These are phyloP conservation scores for Tolypocladium guangdongense DNA, from an alignment of 2,329 filamentous ascomycete species.

Conservation along the genomic window DNA sequence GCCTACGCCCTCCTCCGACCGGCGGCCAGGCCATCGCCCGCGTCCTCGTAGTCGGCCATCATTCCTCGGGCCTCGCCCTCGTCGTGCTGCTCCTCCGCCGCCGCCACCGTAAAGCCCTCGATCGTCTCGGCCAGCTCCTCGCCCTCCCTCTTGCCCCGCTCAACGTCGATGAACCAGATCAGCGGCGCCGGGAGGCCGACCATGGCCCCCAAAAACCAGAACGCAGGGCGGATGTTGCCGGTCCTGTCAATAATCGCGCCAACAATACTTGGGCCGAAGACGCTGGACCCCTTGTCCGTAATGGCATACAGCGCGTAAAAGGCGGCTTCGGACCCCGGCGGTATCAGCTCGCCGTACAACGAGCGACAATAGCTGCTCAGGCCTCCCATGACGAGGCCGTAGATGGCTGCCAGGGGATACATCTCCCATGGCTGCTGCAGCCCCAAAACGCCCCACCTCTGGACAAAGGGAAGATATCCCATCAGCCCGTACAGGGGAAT, in stretches of 20 bases:
- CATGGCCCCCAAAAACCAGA: slow-evolving; percentile 82
- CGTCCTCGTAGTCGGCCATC: slow-evolving; percentile 7
- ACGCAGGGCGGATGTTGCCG: slow-evolving; percentile 74
- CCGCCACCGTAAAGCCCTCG: slow-evolving; percentile 34
- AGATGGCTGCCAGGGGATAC: slow-evolving; percentile 83
- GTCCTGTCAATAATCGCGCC: slow-evolving; percentile 81
- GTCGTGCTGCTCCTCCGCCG: slow-evolving; percentile 6
- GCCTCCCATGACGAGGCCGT: slow-evolving; percentile 90
- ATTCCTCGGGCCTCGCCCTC: slow-evolving; percentile 7
- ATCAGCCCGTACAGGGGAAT: slow-evolving; percentile 87
- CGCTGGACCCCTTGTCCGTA: slow-evolving; percentile 88
- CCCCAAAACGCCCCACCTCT: slow-evolving; percentile 63
- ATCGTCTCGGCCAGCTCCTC: slow-evolving; percentile 50
- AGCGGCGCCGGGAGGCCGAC: slow-evolving; percentile 76
- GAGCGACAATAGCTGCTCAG: slow-evolving; percentile 85
- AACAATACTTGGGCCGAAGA: slow-evolving; percentile 91
- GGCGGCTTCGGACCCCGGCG: slow-evolving; percentile 85
- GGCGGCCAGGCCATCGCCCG: background rate
- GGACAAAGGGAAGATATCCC: slow-evolving; percentile 74
- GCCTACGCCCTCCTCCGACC: background rate
- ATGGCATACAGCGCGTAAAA: slow-evolving; percentile 97
- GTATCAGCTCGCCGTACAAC: slow-evolving; percentile 86
- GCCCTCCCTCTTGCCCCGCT: slow-evolving; percentile 62
- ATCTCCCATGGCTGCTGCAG: slow-evolving; percentile 96
- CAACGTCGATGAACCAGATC: slow-evolving; percentile 76